These are phyloP conservation scores for Cephalotrichum gorgonifer DNA, from an alignment of 2,329 filamentous ascomycete genomes.

Conservation along the genomic window DNA sequence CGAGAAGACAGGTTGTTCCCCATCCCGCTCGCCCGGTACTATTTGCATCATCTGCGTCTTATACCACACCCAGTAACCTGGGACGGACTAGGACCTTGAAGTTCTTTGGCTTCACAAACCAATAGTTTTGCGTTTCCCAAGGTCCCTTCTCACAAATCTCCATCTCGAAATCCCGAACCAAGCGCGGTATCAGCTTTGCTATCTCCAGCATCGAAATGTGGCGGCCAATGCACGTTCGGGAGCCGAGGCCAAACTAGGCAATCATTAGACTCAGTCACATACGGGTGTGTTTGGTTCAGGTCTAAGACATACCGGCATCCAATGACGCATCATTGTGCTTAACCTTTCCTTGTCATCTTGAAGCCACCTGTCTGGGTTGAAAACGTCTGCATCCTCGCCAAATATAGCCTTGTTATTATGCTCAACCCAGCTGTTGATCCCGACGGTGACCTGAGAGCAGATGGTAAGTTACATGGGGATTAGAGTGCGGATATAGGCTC, in stretches of 20 bases:
- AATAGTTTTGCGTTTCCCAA: constrained; percentile 26
- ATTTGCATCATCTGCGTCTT: background rate
- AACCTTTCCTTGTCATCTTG: constrained; percentile 2
- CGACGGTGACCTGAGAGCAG: constrained; percentile 11
- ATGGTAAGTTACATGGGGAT: background rate
- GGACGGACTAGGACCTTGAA: constrained; percentile 20
- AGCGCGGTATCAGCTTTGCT: constrained; percentile 27
- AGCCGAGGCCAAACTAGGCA: constrained; percentile 27
- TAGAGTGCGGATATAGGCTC: background rate
- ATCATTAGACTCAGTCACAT: background rate
- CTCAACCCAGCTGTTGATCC: constrained; percentile 20
- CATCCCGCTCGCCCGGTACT: background rate
- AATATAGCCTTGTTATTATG: constrained; percentile 16
- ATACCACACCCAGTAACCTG: background rate
- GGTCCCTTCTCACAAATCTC: constrained; percentile 11
- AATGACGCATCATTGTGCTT: constrained; percentile 4
- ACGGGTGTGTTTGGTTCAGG: background rate
- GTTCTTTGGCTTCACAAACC: constrained; percentile 30
- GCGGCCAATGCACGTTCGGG: constrained; percentile 30
- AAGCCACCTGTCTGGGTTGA: constrained; percentile 28
- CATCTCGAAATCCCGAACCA: constrained; percentile 23
- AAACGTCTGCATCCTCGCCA: constrained; percentile 16
- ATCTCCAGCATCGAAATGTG: constrained; percentile 33
- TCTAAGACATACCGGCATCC: constrained; percentile 13
- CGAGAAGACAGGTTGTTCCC: too few species aligned